Evolutionary conservation across 1,139 yeast species (phyloP).

Genomic region (Suhomyces wounanorum): DNA sequence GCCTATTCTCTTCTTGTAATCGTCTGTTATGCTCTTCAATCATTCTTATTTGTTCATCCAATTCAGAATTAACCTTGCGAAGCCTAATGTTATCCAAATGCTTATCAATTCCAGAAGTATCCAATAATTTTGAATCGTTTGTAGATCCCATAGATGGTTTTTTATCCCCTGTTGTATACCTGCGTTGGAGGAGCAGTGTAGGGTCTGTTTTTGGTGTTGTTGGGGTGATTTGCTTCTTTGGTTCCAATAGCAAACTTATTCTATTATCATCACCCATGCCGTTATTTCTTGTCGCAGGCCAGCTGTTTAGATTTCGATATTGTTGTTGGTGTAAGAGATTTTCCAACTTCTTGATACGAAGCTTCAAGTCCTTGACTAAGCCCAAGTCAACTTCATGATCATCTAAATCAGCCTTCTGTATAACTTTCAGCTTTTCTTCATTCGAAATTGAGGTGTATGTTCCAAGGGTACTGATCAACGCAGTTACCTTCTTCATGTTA

Average conservation of each 20-base stretch:
- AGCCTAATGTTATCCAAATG: conserved; percentile 47
- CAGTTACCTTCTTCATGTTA: conserved; percentile 41
- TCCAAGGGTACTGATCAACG: conserved; percentile 36
- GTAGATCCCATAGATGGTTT: conserved; percentile 4
- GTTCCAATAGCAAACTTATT: conserved; percentile 25
- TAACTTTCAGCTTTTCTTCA: conserved; percentile 14
- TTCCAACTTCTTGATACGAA: conserved; percentile 64
- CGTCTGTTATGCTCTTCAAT: conserved; percentile 10
- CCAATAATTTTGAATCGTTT: conserved; percentile 27
- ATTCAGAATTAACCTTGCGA: conserved; percentile 32
- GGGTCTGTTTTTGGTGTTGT: conserved; percentile 22
- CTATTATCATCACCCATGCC: conserved; percentile 15
- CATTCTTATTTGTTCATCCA: conserved; percentile 11
- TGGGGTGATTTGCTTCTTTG: conserved; percentile 6
- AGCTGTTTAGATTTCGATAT: conserved; percentile 55
- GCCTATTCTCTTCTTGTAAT: conserved; percentile 7
- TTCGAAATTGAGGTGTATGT: conserved; percentile 26
- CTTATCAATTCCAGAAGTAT: conserved; percentile 44
- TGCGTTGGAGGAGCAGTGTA: conserved; percentile 25
- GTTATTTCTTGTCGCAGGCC: conserved; percentile 44
- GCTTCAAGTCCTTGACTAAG: conserved; percentile 56
- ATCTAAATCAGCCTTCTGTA: conserved; percentile 13
- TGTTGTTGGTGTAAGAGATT: conserved; percentile 67
- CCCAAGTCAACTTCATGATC: conserved; percentile 33
- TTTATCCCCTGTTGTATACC: conserved; percentile 12